Percentiles rank a stretch among this genome's conserved stretches.
Evolutionary conservation across 2,329 filamentous ascomycete species (phyloP).

Genomic region (Aspergillus alliaceus): DNA sequence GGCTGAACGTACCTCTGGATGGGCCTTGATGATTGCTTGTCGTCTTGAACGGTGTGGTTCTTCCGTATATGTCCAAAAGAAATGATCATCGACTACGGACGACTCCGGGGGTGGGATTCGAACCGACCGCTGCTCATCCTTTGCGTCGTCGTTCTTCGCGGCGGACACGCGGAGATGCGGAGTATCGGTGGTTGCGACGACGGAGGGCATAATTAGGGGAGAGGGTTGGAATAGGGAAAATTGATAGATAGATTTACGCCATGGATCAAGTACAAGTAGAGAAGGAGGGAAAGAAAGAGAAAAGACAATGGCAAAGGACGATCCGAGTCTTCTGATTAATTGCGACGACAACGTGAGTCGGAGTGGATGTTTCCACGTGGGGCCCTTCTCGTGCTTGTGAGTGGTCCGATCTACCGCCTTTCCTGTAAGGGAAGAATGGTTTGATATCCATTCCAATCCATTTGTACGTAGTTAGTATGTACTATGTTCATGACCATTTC

Average conservation of each 20-base stretch:
- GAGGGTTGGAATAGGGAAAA: slow-evolving; percentile 2
- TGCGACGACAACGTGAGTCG: slow-evolving; percentile 20
- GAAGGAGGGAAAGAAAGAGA: slow-evolving; percentile 9
- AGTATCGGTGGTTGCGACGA: slow-evolving; percentile 28
- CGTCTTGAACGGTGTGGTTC: slow-evolving; percentile 91
- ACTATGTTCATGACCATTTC: neutral
- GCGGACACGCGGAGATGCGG: slow-evolving; percentile 37
- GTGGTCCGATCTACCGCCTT: slow-evolving; percentile 12
- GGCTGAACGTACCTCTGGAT: slow-evolving; percentile 71
- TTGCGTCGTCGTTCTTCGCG: slow-evolving; percentile 20
- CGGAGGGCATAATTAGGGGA: slow-evolving; percentile 26
- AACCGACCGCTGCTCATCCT: slow-evolving; percentile 17
- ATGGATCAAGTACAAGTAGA: slow-evolving; percentile 12
- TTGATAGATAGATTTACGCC: slow-evolving; percentile 14
- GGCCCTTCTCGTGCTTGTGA: slow-evolving; percentile 24
- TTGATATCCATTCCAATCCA: too few relatives aligned
- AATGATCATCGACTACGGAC: slow-evolving; percentile 56
- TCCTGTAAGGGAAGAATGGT: neutral
- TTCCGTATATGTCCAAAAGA: slow-evolving; percentile 99
- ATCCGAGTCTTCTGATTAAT: slow-evolving; percentile 12
- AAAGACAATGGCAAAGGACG: slow-evolving; percentile 9
- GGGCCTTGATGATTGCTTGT: slow-evolving; percentile 94
- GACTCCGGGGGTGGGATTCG: slow-evolving; percentile 32
- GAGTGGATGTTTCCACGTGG: slow-evolving; percentile 38
- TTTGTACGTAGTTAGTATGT: too few relatives aligned